Conservation (phyloP, 2,329 filamentous ascomycete genomes). For the Orbilia oligospora region DNA sequence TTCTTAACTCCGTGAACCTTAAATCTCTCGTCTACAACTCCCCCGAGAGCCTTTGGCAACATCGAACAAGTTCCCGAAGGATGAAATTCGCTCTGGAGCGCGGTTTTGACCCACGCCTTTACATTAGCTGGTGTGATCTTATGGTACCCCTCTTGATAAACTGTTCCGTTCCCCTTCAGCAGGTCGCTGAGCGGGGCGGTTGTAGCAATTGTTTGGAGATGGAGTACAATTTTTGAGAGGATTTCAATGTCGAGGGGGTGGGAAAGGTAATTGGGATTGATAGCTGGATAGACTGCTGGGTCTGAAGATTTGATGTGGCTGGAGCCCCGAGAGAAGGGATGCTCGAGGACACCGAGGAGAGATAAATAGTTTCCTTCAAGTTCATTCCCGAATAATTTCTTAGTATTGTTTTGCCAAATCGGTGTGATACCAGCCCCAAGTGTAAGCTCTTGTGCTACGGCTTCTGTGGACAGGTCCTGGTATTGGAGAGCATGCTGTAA, state of each 20-base stretch:
- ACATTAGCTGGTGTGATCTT: conserved; percentile 63
- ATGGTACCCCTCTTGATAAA: conserved; percentile 49
- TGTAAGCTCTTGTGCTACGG: conserved; percentile 43
- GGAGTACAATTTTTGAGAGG: conserved; percentile 50
- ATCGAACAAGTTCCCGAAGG: conserved; percentile 65
- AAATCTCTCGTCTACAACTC: conserved; percentile 67
- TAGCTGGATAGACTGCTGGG: conserved; percentile 70
- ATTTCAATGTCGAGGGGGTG: conserved; percentile 72
- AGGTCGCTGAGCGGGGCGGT: conserved; percentile 42
- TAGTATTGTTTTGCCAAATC: conserved; percentile 46
- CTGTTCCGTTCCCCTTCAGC: conserved; percentile 48
- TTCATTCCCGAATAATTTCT: conserved; percentile 46
- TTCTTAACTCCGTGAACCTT: conserved; percentile 67
- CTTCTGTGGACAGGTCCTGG: conserved; percentile 43
- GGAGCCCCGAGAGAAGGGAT: conserved; percentile 75
- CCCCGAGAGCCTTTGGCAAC: conserved; percentile 65
- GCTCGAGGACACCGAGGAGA: conserved; percentile 66
- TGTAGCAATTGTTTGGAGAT: conserved; percentile 43
- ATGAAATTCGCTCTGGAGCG: conserved; percentile 65
- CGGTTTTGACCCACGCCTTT: conserved; percentile 66
- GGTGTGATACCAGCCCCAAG: conserved; percentile 50
- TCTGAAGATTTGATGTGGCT: conserved; percentile 73
- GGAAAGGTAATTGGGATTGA: conserved; percentile 73
- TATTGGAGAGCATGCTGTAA: conserved; percentile 37
- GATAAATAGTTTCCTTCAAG: conserved; percentile 48